phyloP scores from a whole-genome alignment of 2,329 filamentous ascomycete genomes.

The Aspergillus sp. region DNA sequence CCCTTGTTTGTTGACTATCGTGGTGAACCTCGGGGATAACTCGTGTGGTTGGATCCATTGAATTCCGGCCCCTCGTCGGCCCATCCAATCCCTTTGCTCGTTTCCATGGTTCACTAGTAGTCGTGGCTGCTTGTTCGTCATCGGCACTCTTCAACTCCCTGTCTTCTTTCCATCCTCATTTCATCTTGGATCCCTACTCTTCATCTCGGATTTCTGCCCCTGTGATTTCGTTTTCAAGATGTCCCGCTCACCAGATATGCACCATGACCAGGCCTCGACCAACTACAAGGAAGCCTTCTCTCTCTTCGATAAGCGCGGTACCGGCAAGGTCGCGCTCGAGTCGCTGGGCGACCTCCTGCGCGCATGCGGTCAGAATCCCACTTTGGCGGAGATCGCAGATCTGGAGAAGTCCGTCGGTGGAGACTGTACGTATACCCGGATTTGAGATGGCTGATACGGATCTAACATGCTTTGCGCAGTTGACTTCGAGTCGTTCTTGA shows the following conservation, averaged over 20 bases:
- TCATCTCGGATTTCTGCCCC: constrained; percentile 1
- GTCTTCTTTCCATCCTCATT: constrained; percentile 5
- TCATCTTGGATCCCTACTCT: constrained; percentile 14
- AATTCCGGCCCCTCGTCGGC: constrained; percentile 8
- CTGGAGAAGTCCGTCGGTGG: constrained; percentile 85
- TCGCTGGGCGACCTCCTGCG: constrained; percentile 90
- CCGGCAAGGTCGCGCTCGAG: constrained; percentile 83
- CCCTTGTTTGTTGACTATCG: neutral
- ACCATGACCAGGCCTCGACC: constrained; percentile 66
- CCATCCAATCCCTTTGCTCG: constrained; percentile 15
- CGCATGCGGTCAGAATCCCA: constrained; percentile 97
- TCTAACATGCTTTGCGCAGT: constrained; percentile 57
- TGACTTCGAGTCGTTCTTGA: constrained; percentile 96
- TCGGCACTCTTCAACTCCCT: neutral
- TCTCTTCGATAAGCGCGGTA: constrained; percentile 99
- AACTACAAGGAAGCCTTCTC: constrained; percentile 99
- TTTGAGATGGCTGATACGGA: neutral
- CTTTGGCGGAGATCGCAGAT: constrained; percentile 86
- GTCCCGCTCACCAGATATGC: constrained; percentile 24
- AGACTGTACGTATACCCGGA: constrained; percentile 65
- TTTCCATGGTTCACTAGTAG: constrained; percentile 16
- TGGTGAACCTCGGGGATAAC: neutral
- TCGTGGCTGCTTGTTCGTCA: constrained; percentile 1
- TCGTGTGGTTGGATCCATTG: constrained; percentile 2
- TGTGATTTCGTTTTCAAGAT: constrained; percentile 6